These are phyloP conservation scores for Pseudocercospora cruenta DNA, from an alignment of 2,329 filamentous ascomycete species.

Conservation along the genomic window DNA sequence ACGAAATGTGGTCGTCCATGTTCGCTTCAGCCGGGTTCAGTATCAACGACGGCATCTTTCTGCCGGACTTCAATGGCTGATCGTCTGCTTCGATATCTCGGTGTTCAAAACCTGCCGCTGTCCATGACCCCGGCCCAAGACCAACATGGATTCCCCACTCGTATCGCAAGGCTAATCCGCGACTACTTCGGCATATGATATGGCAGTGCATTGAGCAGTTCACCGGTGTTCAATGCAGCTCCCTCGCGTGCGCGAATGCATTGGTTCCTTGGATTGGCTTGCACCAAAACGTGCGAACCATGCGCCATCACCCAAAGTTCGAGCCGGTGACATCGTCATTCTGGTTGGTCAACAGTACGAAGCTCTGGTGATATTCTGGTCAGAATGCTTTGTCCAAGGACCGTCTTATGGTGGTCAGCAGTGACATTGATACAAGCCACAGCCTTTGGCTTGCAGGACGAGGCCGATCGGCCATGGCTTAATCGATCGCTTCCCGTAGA, in stretches of 20 bases:
- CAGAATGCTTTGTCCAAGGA: no score
- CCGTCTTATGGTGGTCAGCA: background rate
- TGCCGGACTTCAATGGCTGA: conserved; percentile 25
- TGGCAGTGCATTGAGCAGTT: background rate
- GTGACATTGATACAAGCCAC: background rate
- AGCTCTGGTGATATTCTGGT: background rate
- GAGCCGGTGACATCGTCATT: background rate
- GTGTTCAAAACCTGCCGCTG: conserved; percentile 31
- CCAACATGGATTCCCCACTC: background rate
- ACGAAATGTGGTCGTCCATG: background rate
- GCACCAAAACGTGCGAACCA: no score
- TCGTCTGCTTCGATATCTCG: conserved; percentile 36
- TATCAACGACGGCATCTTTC: conserved; percentile 9
- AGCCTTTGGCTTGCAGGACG: background rate
- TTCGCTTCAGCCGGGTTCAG: background rate
- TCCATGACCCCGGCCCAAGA: background rate
- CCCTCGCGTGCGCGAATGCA: background rate
- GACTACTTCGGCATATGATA: background rate
- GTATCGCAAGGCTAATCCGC: background rate
- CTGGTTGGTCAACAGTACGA: background rate
- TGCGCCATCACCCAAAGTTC: background rate
- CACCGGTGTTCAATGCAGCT: background rate
- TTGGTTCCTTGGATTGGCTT: background rate
- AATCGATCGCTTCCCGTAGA: conserved; percentile 8
- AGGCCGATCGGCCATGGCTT: conserved; percentile 14